phyloP scores from a whole-genome alignment of 306 rosid genomes.

The Quillaja saponaria region DNA sequence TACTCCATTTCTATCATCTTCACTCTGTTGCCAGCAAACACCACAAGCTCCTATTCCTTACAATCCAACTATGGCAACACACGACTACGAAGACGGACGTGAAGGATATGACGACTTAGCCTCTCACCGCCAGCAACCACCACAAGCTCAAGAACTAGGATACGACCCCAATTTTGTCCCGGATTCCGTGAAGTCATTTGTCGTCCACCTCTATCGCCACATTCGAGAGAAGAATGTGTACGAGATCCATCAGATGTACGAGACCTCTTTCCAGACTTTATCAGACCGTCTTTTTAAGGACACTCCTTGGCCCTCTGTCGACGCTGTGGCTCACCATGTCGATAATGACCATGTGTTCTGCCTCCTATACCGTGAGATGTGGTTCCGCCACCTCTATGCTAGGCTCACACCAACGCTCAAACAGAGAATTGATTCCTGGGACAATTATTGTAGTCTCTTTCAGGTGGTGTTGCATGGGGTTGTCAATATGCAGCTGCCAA shows the following conservation, averaged over 20 bases:
- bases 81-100: constrained; percentile 58
- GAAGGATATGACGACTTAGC: constrained; percentile 43
- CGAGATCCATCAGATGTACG: constrained; percentile 96
- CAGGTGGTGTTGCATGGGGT: constrained; percentile 95
- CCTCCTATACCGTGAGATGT: constrained; percentile 93
- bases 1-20: neutral
- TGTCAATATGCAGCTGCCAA: constrained; percentile 93
- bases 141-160: constrained; percentile 52
- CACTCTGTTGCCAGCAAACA: neutral
- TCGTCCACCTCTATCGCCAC: constrained; percentile 86
- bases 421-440: constrained; percentile 96
- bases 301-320: constrained; percentile 95
- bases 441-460: constrained; percentile 84
- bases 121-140: constrained; percentile 36
- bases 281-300: constrained; percentile 93
- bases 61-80: constrained; percentile 49
- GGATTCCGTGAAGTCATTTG: constrained; percentile 79
- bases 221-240: constrained; percentile 95
- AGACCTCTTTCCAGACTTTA: constrained; percentile 74
- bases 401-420: constrained; percentile 81
- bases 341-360: constrained; percentile 97
- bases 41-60: neutral
- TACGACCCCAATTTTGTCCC: constrained; percentile 94
- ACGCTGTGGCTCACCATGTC: constrained; percentile 76
- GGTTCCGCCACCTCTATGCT: constrained; percentile 96